Percentiles rank a stretch among this genome's conserved stretches.
Evolutionary conservation across 2,329 filamentous ascomycete genomes (phyloP).

Genomic region (Fusarium nodosum): DNA sequence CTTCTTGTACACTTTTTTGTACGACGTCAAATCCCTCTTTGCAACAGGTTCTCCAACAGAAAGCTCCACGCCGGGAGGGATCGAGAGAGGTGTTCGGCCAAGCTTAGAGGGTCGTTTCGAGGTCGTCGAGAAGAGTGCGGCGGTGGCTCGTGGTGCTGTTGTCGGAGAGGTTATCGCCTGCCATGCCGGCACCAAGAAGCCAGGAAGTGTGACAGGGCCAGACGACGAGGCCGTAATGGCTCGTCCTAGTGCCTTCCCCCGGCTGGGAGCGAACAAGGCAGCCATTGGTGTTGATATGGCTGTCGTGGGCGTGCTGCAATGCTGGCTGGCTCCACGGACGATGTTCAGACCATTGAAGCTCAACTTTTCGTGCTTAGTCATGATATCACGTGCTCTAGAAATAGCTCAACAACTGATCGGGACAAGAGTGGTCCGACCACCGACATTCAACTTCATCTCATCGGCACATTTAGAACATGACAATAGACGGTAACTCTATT

Average conservation of each 20-base stretch:
- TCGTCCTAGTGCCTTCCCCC: conserved; percentile 71
- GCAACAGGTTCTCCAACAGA: conserved; percentile 73
- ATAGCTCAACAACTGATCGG: not conserved
- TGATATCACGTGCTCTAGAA: conserved; percentile 47
- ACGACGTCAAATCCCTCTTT: conserved; percentile 69
- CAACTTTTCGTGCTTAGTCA: conserved; percentile 57
- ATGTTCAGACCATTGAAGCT: conserved; percentile 39
- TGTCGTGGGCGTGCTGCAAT: conserved; percentile 42
- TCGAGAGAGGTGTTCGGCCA: conserved; percentile 81
- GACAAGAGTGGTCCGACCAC: conserved; percentile 7
- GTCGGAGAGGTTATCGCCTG: conserved; percentile 57
- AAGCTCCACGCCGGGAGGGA: conserved; percentile 87
- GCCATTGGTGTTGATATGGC: conserved; percentile 52
- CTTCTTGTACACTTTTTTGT: conserved; percentile 72
- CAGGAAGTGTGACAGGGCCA: conserved; percentile 69
- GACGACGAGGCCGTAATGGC: conserved; percentile 61
- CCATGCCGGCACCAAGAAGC: conserved; percentile 81
- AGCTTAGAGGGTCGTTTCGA: conserved; percentile 81
- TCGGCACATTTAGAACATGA: not conserved
- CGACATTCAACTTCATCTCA: conserved; percentile 4
- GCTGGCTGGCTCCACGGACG: conserved; percentile 24
- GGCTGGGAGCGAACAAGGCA: conserved; percentile 74
- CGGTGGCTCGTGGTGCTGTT: conserved; percentile 57
- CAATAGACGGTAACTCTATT: not conserved
- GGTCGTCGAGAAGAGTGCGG: conserved; percentile 76